A percentile compares a stretch with the other conserved stretches of the same genome.
phyloP scores from a whole-genome alignment of 352 stramenopile genomes.

The Phytophthora nicotianae region DNA sequence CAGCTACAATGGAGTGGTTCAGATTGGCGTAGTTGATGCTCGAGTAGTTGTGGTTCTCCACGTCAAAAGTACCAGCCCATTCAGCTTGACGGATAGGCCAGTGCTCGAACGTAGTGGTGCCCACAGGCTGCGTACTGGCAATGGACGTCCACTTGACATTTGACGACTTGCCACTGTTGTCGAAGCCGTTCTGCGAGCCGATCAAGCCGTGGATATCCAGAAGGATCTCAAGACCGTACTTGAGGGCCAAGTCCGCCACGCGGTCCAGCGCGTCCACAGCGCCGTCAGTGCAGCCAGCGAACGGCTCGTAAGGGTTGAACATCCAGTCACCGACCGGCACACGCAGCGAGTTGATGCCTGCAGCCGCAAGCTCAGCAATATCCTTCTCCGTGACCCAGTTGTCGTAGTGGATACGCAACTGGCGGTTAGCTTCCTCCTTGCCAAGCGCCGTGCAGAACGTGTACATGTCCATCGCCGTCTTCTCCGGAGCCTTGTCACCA shows the following conservation, averaged over 20 bases:
- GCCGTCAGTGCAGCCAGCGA: conserved; percentile 92
- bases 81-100: conserved; percentile 92
- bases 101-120: conserved; percentile 93
- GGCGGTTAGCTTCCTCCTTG: conserved; percentile 90
- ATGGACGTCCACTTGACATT: conserved; percentile 92
- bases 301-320: conserved; percentile 95
- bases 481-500: conserved; percentile 78
- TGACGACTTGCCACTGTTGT: conserved; percentile 92
- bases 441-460: conserved; percentile 91
- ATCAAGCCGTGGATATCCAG: conserved; percentile 94
- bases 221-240: conserved; percentile 90
- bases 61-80: conserved; percentile 94
- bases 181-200: conserved; percentile 96
- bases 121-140: conserved; percentile 78
- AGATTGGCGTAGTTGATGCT: conserved; percentile 93
- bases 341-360: conserved; percentile 83
- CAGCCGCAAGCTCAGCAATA: conserved; percentile 81
- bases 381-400: conserved; percentile 95
- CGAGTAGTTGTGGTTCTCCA: conserved; percentile 85
- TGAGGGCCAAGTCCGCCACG: conserved; percentile 84
- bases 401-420: conserved; percentile 94
- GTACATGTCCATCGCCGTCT: conserved; percentile 93
- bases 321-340: conserved; percentile 96
- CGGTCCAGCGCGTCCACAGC: conserved; percentile 91
- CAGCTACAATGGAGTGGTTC: conserved; percentile 90